Evolutionary conservation across 2,329 filamentous ascomycete genomes (phyloP).

Genomic region (Mycosphaerella arachidis): DNA sequence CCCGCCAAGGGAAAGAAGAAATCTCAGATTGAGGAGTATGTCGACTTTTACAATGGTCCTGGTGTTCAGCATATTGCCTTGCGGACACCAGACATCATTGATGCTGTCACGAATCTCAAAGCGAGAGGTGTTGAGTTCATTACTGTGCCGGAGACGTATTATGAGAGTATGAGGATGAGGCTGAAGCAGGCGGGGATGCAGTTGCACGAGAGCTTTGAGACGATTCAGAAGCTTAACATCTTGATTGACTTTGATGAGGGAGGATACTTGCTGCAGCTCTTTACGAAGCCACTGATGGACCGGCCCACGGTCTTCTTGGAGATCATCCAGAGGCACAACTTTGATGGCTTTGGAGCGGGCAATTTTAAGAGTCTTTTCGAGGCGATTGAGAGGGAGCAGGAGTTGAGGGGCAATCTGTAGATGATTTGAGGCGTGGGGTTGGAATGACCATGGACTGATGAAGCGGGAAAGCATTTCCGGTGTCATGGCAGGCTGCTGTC

Average conservation of each 20-base stretch:
- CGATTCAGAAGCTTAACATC: conserved; percentile 72
- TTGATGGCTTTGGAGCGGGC: conserved; percentile 86
- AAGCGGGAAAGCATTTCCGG: too few relatives aligned
- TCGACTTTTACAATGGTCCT: conserved; percentile 82
- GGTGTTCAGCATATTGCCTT: conserved; percentile 94
- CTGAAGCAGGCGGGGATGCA: conserved; percentile 58
- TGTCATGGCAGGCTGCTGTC: too few relatives aligned
- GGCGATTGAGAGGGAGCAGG: conserved; percentile 92
- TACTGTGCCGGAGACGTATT: conserved; percentile 80
- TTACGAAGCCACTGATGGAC: conserved; percentile 76
- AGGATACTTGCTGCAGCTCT: conserved; percentile 69
- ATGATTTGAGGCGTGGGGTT: too few relatives aligned
- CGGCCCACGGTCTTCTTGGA: conserved; percentile 93
- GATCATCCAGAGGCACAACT: conserved; percentile 89
- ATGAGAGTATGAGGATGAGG: conserved; percentile 68
- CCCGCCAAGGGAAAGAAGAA: conserved; percentile 85
- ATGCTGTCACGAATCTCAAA: conserved; percentile 69
- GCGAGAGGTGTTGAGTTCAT: conserved; percentile 93
- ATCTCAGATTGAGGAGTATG: conserved; percentile 84
- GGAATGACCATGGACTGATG: too few relatives aligned
- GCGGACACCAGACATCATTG: conserved; percentile 73
- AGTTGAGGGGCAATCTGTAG: conserved; percentile 70
- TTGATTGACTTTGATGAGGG: conserved; percentile 93
- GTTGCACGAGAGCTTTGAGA: conserved; percentile 75
- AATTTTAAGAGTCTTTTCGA: conserved; percentile 96